Conservation (phyloP, 2,329 filamentous ascomycete species). For the Akanthomyces dipterigenus region DNA sequence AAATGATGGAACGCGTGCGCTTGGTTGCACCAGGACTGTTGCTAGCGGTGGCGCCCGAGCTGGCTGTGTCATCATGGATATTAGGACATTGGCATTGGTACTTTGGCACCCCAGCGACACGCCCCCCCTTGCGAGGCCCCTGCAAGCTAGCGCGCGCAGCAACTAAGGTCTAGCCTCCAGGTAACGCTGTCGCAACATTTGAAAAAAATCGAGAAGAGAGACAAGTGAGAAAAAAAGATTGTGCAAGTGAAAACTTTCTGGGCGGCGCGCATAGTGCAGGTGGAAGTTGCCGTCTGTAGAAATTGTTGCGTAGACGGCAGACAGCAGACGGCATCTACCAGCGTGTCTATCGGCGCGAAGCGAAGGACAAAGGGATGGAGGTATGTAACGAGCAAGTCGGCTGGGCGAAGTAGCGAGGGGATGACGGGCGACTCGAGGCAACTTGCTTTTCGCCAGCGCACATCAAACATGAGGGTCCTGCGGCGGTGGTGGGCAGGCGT, state of each 20-base stretch:
- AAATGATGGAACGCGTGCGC: background rate
- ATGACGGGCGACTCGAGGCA: background rate
- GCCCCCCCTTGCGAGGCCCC: background rate
- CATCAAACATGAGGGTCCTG: background rate
- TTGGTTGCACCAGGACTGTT: background rate
- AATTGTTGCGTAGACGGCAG: background rate
- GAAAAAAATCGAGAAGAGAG: background rate
- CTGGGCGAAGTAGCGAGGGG: background rate
- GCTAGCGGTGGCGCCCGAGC: background rate
- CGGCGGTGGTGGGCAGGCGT: background rate
- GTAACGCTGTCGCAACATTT: background rate
- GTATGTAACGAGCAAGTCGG: background rate
- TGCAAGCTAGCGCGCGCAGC: slow-evolving; percentile 3
- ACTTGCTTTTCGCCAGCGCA: slow-evolving; percentile 4
- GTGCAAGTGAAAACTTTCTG: background rate
- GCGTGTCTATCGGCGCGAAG: background rate
- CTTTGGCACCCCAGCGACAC: slow-evolving; percentile 2
- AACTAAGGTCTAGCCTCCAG: background rate
- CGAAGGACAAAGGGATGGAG: background rate
- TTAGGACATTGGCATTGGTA: background rate
- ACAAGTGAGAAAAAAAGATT: background rate
- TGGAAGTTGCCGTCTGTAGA: background rate
- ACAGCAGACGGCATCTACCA: background rate
- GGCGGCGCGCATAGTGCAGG: background rate
- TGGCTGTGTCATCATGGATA: slow-evolving; percentile 9